Conservation (phyloP, 371 early-diverging fungal species). For the Actinomucor elegans region DNA sequence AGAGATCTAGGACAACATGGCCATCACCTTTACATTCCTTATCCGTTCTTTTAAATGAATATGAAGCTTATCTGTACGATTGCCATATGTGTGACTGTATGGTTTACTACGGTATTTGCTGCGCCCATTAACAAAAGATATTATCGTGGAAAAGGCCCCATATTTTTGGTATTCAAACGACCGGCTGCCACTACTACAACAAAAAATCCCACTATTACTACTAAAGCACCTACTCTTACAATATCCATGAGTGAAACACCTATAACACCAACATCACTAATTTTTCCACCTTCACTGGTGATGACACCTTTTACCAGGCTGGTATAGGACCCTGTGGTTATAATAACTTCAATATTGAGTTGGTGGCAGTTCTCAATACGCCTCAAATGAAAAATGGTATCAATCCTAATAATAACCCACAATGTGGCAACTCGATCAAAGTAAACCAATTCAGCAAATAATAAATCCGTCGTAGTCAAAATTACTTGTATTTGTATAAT, state of each 20-base stretch:
- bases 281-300: conserved; percentile 25
- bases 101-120: too few species aligned
- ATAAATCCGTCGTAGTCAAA: conserved; percentile 30
- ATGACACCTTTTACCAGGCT: conserved; percentile 34
- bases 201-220: background rate
- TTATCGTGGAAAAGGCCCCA: too few species aligned
- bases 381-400: conserved; percentile 34
- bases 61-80: too few species aligned
- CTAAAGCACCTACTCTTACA: background rate
- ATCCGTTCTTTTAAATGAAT: too few species aligned
- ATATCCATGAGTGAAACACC: conserved; percentile 1
- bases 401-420: conserved; percentile 42
- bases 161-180: too few species aligned
- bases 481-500: conserved; percentile 24
- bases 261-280: background rate
- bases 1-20: too few species aligned
- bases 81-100: too few species aligned
- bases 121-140: too few species aligned
- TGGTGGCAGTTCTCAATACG: conserved; percentile 38
- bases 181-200: background rate
- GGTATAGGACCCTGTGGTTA: conserved; percentile 40
- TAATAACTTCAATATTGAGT: conserved; percentile 18
- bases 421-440: conserved; percentile 8
- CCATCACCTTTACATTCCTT: too few species aligned
- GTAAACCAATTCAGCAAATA: conserved; percentile 30